These are phyloP conservation scores for Aspergillus fructus DNA, from an alignment of 2,329 filamentous ascomycete species.

Conservation along the genomic window DNA sequence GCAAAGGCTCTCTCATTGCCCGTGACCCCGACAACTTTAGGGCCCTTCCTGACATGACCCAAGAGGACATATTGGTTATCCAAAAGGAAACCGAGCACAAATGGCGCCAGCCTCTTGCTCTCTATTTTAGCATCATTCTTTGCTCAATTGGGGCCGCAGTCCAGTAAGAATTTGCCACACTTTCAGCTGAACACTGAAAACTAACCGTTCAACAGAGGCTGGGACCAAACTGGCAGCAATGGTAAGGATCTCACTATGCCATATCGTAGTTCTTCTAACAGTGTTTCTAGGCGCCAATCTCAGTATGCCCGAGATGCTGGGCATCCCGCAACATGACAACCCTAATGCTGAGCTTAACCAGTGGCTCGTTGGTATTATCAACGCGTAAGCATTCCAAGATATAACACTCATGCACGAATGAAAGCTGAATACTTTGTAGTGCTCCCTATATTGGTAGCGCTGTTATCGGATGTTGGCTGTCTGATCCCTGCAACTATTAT, in stretches of 20 bases:
- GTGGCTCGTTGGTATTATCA: constrained; percentile 67
- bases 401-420: constrained; percentile 27
- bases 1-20: constrained; percentile 52
- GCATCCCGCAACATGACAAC: constrained; percentile 42
- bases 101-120: constrained; percentile 49
- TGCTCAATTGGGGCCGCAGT: constrained; percentile 54
- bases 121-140: constrained; percentile 53
- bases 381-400: constrained; percentile 40
- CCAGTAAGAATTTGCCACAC: constrained; percentile 37
- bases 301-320: constrained; percentile 48
- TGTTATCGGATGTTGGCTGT: constrained; percentile 63
- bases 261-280: constrained; percentile 14
- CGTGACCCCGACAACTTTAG: constrained; percentile 50
- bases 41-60: constrained; percentile 42
- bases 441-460: constrained; percentile 56
- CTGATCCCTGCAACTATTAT: constrained; percentile 61
- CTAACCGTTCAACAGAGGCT: constrained; percentile 22
- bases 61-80: constrained; percentile 43
- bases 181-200: too few species aligned
- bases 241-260: constrained; percentile 13
- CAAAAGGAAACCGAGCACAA: constrained; percentile 49
- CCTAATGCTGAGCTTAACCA: constrained; percentile 47
- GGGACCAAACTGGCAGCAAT: constrained; percentile 36
- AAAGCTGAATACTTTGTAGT: constrained; percentile 15
- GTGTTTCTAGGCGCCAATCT: constrained; percentile 49